Base-by-base conservation (phyloP, 345 rosid genomes). In the Toxicodendron radicans region DNA sequence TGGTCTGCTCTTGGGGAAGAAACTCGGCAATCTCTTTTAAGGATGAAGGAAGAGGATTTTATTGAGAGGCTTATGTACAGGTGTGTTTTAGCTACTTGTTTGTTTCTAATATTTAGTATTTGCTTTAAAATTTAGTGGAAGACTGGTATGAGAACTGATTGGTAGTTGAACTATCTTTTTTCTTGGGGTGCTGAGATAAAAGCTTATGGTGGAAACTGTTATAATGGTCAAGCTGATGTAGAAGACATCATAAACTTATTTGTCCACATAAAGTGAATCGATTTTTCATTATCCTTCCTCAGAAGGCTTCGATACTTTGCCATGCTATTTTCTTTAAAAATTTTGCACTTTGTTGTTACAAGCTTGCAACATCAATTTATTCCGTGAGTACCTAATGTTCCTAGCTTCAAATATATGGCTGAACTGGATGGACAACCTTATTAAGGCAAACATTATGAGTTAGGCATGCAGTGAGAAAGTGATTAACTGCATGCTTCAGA, bases 41-140 rank as follows among this genome's bases (percentile, higher is more conserved):
- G 87, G 70, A 95, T 95, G 96, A 95, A 95, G 85, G 99, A 95
- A 86, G 99, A 93, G 81, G 98, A 95, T 87, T 95, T 95, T 72
- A 85, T 93, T 67, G 99, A 93, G 83, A 93, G 94, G 83, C 91
- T 95, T 17, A 87, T 82, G 89, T 85, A 86, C 88, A 95, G 98
- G 98, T 95, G 77, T 78, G 91, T 73, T 45, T 77, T 73, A 48
- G 74, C 64, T 72, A 77, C 66, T 73, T 77, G 64, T 68, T 21
- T 75, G 54, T 76, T 73, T 30, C 32, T 52, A 68, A 12, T 66
- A 64, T 46, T 24, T 62, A 52, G 14, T 72, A 75, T 74, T 72
- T 58, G 5, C 9, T 73, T 61, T 70, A 45, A 69, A 62, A 58
- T 72, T 33, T 71, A 66, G 64, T 64, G 12, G 62, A 56, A 10